Evolutionary conservation across 768 basidiomycete genomes (phyloP).

Genomic region (Leccinum longicurvipes): DNA sequence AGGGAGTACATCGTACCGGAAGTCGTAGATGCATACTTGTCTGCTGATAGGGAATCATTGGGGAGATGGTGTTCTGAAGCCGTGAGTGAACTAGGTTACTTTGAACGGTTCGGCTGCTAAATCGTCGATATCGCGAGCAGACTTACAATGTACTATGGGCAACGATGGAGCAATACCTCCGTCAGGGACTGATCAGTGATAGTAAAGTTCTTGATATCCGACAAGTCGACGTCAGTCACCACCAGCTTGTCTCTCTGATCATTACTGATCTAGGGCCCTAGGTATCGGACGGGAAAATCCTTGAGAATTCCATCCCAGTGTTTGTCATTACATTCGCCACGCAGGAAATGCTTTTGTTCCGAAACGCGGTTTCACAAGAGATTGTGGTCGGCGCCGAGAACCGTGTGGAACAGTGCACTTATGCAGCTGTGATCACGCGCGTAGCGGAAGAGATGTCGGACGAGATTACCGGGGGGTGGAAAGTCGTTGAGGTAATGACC

Average conservation of each 20-base stretch:
- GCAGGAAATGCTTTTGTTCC: conserved; percentile 91
- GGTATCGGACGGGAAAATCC: conserved; percentile 83
- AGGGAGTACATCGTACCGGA: conserved; percentile 98
- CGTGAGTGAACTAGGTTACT: conserved; percentile 45
- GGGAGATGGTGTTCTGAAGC: conserved; percentile 94
- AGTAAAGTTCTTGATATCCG: conserved; percentile 96
- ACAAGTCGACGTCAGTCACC: conserved; percentile 81
- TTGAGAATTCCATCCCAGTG: conserved; percentile 87
- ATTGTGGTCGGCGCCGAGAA: conserved; percentile 84
- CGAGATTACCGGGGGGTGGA: conserved; percentile 97
- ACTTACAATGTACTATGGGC: conserved; percentile 99
- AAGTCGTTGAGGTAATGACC: conserved; percentile 82
- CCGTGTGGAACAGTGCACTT: conserved; percentile 89
- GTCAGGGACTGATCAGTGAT: conserved; percentile 87
- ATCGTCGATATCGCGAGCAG: conserved; percentile 36
- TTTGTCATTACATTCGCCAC: conserved; percentile 91
- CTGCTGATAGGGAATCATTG: conserved; percentile 82
- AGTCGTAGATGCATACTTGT: conserved; percentile 93
- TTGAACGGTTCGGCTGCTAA: background rate
- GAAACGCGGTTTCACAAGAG: conserved; percentile 86
- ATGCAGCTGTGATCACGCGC: conserved; percentile 88
- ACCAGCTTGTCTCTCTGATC: background rate
- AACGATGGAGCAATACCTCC: conserved; percentile 91
- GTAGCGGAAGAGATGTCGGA: conserved; percentile 85
- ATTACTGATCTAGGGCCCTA: conserved; percentile 28